phyloP scores from a whole-genome alignment of 2,329 filamentous ascomycete genomes.

The Dactylellina drechsleri region DNA sequence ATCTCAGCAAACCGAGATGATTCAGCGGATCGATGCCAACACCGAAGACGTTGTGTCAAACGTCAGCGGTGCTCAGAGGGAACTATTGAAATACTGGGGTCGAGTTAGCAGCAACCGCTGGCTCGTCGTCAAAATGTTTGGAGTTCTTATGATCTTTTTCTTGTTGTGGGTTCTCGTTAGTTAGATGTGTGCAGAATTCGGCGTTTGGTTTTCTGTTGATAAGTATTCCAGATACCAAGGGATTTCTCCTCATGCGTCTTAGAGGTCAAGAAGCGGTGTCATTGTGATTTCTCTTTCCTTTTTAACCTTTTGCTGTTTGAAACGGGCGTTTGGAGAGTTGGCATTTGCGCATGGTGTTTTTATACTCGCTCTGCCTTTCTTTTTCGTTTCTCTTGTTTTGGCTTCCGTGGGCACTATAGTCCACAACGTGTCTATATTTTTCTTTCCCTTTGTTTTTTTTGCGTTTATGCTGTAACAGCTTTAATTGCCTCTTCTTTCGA shows the following conservation, averaged over 20 bases:
- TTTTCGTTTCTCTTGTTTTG: conserved; percentile 18
- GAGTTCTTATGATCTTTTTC: conserved; percentile 59
- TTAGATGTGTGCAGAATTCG: conserved; percentile 29
- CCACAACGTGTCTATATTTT: conserved; percentile 39
- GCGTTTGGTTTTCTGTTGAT: conserved; percentile 31
- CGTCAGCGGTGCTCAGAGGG: conserved; percentile 93
- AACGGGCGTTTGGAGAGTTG: conserved; percentile 48
- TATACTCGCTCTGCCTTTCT: conserved; percentile 36
- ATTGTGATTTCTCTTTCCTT: background rate
- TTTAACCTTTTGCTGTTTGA: conserved; percentile 30
- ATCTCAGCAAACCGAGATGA: conserved; percentile 96
- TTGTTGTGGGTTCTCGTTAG: conserved; percentile 59
- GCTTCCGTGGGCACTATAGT: conserved; percentile 18
- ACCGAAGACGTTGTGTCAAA: conserved; percentile 98
- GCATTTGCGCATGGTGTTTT: conserved; percentile 45
- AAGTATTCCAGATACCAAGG: conserved; percentile 23
- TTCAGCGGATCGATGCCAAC: conserved; percentile 95
- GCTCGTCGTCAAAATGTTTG: conserved; percentile 83
- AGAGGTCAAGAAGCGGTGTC: conserved; percentile 1
- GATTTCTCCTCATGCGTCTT: conserved; percentile 5
- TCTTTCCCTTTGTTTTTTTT: conserved; percentile 29
- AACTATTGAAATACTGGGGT: conserved; percentile 96
- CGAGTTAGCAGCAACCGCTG: conserved; percentile 93
- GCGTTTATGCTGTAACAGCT: conserved; percentile 24
- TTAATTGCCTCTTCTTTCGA: conserved; percentile 43